Percentiles rank a stretch among this genome's conserved stretches.
Conservation (phyloP, 163 green algal genomes). For the Chlamydomonas reinhardtii region DNA sequence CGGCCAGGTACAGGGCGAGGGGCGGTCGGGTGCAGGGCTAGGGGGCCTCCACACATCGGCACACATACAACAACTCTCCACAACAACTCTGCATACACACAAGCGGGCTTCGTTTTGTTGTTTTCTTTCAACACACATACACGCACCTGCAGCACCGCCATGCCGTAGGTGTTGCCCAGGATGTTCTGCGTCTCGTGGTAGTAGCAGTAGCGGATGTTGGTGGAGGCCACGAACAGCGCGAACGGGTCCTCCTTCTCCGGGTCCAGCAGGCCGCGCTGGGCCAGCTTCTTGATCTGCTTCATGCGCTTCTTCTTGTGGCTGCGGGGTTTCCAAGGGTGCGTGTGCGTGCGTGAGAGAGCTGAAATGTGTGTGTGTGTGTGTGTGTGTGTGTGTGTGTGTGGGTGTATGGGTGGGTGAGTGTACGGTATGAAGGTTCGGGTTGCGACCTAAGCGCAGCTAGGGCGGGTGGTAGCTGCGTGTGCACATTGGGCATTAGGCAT, state of each 20-base stretch:
- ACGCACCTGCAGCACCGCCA: constrained; percentile 97
- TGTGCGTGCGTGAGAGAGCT: neutral
- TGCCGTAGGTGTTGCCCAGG: constrained; percentile 98
- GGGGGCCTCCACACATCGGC: too few relatives aligned
- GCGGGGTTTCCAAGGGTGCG: constrained; percentile 24
- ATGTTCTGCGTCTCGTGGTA: constrained; percentile 98
- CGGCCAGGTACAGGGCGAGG: neutral
- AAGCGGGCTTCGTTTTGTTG: too few relatives aligned
- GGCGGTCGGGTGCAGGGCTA: neutral
- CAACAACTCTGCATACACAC: too few relatives aligned
- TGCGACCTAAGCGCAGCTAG: too few relatives aligned
- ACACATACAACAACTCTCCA: neutral
- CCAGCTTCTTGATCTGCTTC: constrained; percentile 97
- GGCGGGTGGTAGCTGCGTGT: too few relatives aligned
- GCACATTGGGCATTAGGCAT: too few relatives aligned
- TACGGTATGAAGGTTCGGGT: too few relatives aligned
- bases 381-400: too few relatives aligned
- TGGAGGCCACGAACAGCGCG: constrained; percentile 95
- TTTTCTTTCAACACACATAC: too few relatives aligned
- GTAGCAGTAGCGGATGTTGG: constrained; percentile 98
- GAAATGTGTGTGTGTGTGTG: too few relatives aligned
- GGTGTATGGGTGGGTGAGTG: too few relatives aligned
- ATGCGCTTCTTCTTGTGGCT: constrained; percentile 97
- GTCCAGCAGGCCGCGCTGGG: constrained; percentile 92
- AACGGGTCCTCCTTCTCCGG: constrained; percentile 98